These are phyloP conservation scores for Turnera subulata DNA, from an alignment of 345 rosid genomes.

Conservation along the genomic window DNA sequence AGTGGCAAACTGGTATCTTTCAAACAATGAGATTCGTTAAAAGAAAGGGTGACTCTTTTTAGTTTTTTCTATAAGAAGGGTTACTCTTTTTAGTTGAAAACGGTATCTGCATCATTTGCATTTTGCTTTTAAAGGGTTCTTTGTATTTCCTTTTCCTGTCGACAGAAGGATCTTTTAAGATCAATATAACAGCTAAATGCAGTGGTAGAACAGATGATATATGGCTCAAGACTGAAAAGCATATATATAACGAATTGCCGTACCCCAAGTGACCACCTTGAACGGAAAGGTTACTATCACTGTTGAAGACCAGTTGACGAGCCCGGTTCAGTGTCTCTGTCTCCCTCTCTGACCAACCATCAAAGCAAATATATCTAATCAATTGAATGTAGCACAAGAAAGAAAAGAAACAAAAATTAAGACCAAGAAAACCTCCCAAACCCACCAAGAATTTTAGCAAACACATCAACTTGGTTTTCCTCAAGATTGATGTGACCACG, in stretches of 20 bases:
- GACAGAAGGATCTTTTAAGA: not conserved
- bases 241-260: not conserved
- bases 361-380: conserved; percentile 24
- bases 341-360: conserved; percentile 74
- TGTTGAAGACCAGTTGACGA: conserved; percentile 88
- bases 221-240: too few species aligned
- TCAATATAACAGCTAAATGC: not conserved
- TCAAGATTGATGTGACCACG: conserved; percentile 33
- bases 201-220: not conserved
- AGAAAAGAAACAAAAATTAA: not conserved
- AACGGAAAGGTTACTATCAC: conserved; percentile 56
- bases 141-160: not conserved
- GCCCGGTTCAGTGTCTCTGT: conserved; percentile 97
- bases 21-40: not conserved
- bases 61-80: too few species aligned
- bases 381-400: conserved; percentile 2
- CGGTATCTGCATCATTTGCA: not conserved
- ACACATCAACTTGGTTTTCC: conserved; percentile 23
- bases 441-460: conserved; percentile 21
- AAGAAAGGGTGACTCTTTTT: not conserved
- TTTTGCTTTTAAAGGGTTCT: not conserved
- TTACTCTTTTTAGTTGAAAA: not conserved
- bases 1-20: not conserved
- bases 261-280: conserved; percentile 49
- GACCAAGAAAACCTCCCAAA: not conserved